Conservation (phyloP, 352 stramenopile species). For the Blastocystis sp. region DNA sequence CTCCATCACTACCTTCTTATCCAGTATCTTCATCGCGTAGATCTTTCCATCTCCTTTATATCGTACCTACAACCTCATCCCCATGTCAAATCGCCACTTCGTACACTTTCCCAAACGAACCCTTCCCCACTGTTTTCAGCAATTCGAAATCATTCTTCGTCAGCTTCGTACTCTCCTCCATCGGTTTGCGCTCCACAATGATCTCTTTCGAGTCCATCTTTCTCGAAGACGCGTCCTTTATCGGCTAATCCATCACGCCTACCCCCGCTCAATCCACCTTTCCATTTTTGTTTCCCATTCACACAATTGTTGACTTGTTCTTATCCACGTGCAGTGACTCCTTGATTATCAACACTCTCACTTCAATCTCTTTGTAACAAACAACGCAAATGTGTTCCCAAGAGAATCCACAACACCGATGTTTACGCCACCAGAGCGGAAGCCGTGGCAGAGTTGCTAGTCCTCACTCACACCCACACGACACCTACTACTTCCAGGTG, state of each 20-base stretch:
- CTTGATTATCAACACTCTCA: not conserved
- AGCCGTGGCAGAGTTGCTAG: conserved; percentile 84
- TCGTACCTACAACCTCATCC: conserved; percentile 82
- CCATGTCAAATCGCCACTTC: conserved; percentile 49
- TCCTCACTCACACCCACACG: conserved; percentile 74
- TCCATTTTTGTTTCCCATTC: conserved; percentile 30
- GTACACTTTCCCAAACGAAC: conserved; percentile 84
- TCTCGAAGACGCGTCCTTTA: no score
- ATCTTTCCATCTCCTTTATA: conserved; percentile 87
- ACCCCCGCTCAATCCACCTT: not conserved
- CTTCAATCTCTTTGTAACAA: conserved; percentile 3
- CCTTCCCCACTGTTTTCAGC: conserved; percentile 85
- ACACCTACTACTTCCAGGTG: no score
- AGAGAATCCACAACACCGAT: conserved; percentile 46
- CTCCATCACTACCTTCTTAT: conserved; percentile 86
- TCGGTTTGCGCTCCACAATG: conserved; percentile 76
- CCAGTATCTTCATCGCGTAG: conserved; percentile 91
- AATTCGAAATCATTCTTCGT: conserved; percentile 86
- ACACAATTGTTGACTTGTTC: not conserved
- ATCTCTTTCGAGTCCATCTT: not conserved
- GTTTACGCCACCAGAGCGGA: conserved; percentile 97
- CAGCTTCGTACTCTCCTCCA: not conserved
- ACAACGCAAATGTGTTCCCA: conserved; percentile 31
- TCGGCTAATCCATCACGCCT: no score
- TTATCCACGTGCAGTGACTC: not conserved